Conservation (phyloP, 1,284 basidiomycete species). For the Microbotryum intermedium region DNA sequence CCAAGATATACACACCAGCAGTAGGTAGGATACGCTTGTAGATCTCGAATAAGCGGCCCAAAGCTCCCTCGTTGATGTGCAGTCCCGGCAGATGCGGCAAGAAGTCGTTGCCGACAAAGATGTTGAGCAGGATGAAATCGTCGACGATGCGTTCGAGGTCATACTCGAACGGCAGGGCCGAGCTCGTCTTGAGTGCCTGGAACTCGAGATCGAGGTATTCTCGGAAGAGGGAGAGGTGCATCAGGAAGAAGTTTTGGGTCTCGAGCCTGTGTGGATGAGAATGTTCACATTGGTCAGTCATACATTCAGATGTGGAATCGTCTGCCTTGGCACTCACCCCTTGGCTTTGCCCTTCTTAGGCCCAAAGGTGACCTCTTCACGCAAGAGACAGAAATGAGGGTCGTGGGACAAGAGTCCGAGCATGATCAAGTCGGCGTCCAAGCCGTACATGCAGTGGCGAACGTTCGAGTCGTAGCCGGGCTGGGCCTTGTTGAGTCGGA, state of each 20-base stretch:
- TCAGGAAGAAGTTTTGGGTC: slow-evolving; percentile 83
- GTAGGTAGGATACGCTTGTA: slow-evolving; percentile 85
- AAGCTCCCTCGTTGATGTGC: slow-evolving; percentile 94
- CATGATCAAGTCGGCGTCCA: slow-evolving; percentile 99
- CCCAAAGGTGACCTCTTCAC: slow-evolving; percentile 98
- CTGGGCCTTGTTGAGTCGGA: slow-evolving; percentile 86
- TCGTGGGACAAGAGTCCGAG: slow-evolving; percentile 93
- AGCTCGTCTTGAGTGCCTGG: slow-evolving; percentile 40
- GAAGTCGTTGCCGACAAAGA: slow-evolving; percentile 97
- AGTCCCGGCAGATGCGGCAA: slow-evolving; percentile 90
- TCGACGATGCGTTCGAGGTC: slow-evolving; percentile 90
- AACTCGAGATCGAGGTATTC: slow-evolving; percentile 98
- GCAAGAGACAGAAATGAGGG: slow-evolving; percentile 93
- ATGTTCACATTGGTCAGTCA: not conserved
- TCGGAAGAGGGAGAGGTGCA: slow-evolving; percentile 88
- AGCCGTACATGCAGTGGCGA: slow-evolving; percentile 93
- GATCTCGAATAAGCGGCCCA: slow-evolving; percentile 84
- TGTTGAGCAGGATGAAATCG: slow-evolving; percentile 91
- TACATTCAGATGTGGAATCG: slow-evolving; percentile 26
- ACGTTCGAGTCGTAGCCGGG: slow-evolving; percentile 87
- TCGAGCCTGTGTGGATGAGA: slow-evolving; percentile 52
- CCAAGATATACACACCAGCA: slow-evolving; percentile 50
- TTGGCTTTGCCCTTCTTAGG: slow-evolving; percentile 60
- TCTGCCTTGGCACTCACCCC: slow-evolving; percentile 46
- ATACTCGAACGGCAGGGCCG: slow-evolving; percentile 59